Conservation (phyloP, 305 asterid species). For the Fraxinus velutina region DNA sequence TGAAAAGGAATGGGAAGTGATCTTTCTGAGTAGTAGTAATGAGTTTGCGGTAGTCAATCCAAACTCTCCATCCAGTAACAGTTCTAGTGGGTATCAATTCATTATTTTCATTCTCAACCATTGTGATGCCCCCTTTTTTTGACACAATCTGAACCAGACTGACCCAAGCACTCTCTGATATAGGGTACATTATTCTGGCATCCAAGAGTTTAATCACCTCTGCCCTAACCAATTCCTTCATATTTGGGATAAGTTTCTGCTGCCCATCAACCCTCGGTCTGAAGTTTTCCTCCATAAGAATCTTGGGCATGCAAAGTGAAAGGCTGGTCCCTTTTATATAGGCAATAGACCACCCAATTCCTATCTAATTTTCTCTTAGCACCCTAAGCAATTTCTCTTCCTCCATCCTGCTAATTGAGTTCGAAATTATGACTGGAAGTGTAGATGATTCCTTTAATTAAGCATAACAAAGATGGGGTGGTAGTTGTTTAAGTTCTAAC, state of each 20-base stretch:
- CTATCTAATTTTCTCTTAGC: too few species aligned
- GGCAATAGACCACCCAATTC: too few species aligned
- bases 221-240: background rate
- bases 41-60: background rate
- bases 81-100: background rate
- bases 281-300: too few species aligned
- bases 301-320: too few species aligned
- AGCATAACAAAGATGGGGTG: too few species aligned
- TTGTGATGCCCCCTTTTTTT: background rate
- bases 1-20: background rate
- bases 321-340: too few species aligned
- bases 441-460: too few species aligned
- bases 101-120: background rate
- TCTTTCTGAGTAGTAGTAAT: background rate
- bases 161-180: background rate
- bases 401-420: too few species aligned
- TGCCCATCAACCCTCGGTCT: background rate
- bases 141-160: background rate
- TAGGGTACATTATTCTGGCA: background rate
- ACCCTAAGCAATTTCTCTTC: too few species aligned
- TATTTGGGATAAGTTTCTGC: background rate
- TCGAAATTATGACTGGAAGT: too few species aligned
- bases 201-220: background rate
- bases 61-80: background rate
- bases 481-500: too few species aligned